Base-by-base conservation (phyloP, 129 eudicot species). In the Pseudognaphalium luteoalbum region DNA sequence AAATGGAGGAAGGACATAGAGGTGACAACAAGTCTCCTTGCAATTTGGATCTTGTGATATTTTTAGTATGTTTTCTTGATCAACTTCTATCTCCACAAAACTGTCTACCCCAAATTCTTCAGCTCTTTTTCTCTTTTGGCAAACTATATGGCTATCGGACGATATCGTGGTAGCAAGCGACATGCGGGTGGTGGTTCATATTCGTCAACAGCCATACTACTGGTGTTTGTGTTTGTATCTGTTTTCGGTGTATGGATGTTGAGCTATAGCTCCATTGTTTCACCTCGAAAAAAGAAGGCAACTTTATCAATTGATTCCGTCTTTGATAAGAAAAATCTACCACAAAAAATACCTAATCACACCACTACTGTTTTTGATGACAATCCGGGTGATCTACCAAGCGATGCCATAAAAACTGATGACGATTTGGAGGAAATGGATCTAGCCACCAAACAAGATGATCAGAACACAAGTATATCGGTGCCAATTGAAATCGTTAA, bases 201-300 rank as follows among this genome's bases (percentile, higher is more conserved):
- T 42, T 77, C 88, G 21, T 80, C 91, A 28, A 83, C 92, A 4
- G 35, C 82, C 22, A 84, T 89, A 30, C 80, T 86, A 1, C 22
- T 85, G 7, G 74, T 81, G 37, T 81, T 92, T 34, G 66, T 87
- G 28, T 78, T 81, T 52, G 71, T 92, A 33, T 89, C 88, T 75
- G 51, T 87, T n/a, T 65, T 87, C 4, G 92, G 88, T 32, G 75
- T 82, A 19, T 89, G 91, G 87, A 85, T 92, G 88, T 78, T 92
- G 2, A 77, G 85, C 71, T 81, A 91, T 10, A 72, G 37, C 68
- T 65, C 85, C 73, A 19, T 80, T 25, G 67, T 81, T 32, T 68
- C 90, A 3, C 83, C 87, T 1, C 51, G 57, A 75, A 74, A 82
- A 34, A 75, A 39, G 32, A 61, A 61, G 19, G 60, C 58, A 62